phyloP scores from a whole-genome alignment of 345 rosid species.

The Linum usitatissimum region DNA sequence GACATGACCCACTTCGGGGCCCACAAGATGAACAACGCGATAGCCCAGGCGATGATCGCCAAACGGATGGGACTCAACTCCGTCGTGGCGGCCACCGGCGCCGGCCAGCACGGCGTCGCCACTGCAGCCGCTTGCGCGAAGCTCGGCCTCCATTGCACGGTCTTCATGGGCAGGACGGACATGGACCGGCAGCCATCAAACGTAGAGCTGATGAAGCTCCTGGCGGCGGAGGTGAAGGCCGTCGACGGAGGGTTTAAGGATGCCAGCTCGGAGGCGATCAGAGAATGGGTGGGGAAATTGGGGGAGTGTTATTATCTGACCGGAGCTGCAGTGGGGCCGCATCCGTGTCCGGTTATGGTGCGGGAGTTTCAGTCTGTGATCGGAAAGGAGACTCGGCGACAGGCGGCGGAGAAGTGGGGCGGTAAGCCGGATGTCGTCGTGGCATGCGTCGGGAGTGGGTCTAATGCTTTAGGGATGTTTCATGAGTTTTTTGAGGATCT shows the following conservation, averaged over 20 bases:
- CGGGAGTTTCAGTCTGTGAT: conserved; percentile 76
- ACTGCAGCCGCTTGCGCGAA: conserved; percentile 84
- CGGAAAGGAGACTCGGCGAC: conserved; percentile 73
- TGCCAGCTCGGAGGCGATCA: conserved; percentile 63
- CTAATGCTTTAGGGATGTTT: conserved; percentile 76
- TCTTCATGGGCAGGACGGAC: conserved; percentile 62
- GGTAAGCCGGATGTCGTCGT: conserved; percentile 71
- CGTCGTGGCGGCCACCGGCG: conserved; percentile 66
- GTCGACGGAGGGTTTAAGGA: conserved; percentile 58
- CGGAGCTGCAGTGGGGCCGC: conserved; percentile 76
- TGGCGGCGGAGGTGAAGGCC: conserved; percentile 63
- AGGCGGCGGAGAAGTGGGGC: conserved; percentile 74
- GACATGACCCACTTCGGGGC: conserved; percentile 75
- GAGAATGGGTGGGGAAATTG: conserved; percentile 48
- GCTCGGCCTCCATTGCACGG: conserved; percentile 45
- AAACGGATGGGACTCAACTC: conserved; percentile 49
- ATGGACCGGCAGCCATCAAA: conserved; percentile 56
- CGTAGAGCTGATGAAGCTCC: conserved; percentile 43
- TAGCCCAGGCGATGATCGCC: conserved; percentile 78
- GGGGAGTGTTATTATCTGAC: conserved; percentile 36
- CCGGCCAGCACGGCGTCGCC: conserved; percentile 88
- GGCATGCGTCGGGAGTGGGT: conserved; percentile 81
- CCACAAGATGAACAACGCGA: conserved; percentile 80
- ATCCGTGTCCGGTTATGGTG: conserved; percentile 73
- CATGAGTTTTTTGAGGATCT: conserved; percentile 54